A percentile compares a stretch with the other conserved stretches of the same genome.
Conservation (phyloP, 768 basidiomycete genomes). For the Pleurotus giganteus region DNA sequence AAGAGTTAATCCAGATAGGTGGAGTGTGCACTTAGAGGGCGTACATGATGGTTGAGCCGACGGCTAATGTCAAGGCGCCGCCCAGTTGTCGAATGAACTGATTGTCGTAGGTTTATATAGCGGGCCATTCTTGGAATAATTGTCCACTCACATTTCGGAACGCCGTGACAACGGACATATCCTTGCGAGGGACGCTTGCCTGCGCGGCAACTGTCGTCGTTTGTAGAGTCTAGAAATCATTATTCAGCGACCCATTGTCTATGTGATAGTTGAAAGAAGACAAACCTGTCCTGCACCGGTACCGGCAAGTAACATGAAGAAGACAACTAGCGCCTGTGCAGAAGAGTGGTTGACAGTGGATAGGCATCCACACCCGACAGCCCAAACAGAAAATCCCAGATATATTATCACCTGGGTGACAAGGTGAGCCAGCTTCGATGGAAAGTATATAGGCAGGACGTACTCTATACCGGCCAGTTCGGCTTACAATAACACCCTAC, state of each 20-base stretch:
- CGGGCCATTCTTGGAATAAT: too few relatives aligned
- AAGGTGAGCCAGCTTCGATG: background rate
- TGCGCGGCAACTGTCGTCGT: constrained; percentile 73
- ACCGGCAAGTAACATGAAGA: constrained; percentile 61
- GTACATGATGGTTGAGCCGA: constrained; percentile 58
- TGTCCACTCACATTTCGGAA: constrained; percentile 59
- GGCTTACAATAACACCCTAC: constrained; percentile 60
- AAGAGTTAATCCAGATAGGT: constrained; percentile 10
- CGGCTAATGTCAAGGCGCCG: constrained; percentile 64
- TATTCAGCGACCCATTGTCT: background rate
- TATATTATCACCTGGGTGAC: constrained; percentile 49
- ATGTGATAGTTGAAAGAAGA: constrained; percentile 19
- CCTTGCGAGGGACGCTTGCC: constrained; percentile 63
- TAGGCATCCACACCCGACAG: constrained; percentile 67
- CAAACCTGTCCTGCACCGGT: constrained; percentile 58
- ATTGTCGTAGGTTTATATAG: background rate
- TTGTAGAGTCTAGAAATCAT: constrained; percentile 43
- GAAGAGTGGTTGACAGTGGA: constrained; percentile 57
- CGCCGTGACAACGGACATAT: constrained; percentile 78
- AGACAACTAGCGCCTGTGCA: constrained; percentile 46
- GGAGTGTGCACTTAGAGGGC: constrained; percentile 8
- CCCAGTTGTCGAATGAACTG: constrained; percentile 71
- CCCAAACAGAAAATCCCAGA: constrained; percentile 65
- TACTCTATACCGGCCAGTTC: constrained; percentile 63
- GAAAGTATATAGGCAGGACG: constrained; percentile 10